Percentiles rank a stretch among this genome's conserved stretches.
These are phyloP conservation scores for Solanum hybrid DNA, from an alignment of 305 asterid species.

Conservation along the genomic window DNA sequence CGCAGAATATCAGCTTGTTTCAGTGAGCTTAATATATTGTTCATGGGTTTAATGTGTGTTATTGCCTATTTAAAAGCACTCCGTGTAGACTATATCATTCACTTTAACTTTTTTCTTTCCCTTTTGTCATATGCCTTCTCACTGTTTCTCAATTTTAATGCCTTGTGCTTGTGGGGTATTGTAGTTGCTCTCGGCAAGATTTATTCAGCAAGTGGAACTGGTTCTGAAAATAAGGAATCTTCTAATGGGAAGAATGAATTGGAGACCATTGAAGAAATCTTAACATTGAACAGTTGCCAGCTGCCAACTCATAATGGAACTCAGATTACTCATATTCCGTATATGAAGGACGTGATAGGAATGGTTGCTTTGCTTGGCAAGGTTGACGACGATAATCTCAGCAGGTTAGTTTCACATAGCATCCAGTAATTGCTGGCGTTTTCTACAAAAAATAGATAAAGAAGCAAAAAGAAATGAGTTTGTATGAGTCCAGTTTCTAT, in stretches of 20 bases:
- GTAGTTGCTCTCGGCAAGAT: slow-evolving; percentile 46
- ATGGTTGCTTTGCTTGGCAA: slow-evolving; percentile 69
- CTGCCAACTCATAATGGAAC: background rate
- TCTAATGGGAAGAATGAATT: slow-evolving; percentile 25
- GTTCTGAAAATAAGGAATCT: slow-evolving; percentile 15
- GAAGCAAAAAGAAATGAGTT: too few relatives aligned
- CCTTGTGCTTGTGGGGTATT: slow-evolving; percentile 11
- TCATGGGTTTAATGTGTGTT: background rate
- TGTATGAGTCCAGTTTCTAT: background rate
- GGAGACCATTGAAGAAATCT: slow-evolving; percentile 32
- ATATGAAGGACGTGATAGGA: slow-evolving; percentile 54
- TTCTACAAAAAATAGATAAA: background rate
- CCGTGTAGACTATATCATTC: background rate
- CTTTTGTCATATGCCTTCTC: background rate
- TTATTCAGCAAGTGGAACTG: slow-evolving; percentile 19
- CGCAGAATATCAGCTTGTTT: too few relatives aligned
- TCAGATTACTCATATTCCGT: slow-evolving; percentile 25
- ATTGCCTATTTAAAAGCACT: background rate
- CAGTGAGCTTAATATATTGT: background rate
- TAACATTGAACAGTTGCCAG: slow-evolving; percentile 31
- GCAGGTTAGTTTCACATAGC: slow-evolving; percentile 43
- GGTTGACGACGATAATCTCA: slow-evolving; percentile 55
- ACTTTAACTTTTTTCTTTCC: background rate
- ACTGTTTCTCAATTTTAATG: slow-evolving; percentile 1
- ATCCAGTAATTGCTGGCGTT: background rate